Percentiles rank a stretch among this genome's conserved stretches.
Conservation (phyloP, 176 grass and related monocot species). For the Zea mays region DNA sequence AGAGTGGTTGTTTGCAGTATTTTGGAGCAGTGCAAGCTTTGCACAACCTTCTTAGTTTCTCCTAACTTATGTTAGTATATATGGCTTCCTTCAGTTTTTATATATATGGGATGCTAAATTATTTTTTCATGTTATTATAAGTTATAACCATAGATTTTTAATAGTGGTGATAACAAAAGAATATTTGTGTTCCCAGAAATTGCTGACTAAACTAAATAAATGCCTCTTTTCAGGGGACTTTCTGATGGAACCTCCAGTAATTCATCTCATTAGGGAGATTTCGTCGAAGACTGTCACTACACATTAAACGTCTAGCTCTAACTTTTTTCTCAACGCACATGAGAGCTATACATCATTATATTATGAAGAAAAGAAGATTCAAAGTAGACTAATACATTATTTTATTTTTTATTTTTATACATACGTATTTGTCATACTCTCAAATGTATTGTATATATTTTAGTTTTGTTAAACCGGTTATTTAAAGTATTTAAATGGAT, state of each 20-base stretch:
- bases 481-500: too few relatives aligned
- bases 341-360: too few relatives aligned
- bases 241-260: conserved; percentile 18
- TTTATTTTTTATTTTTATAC: too few relatives aligned
- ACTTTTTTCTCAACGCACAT: too few relatives aligned
- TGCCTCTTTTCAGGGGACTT: conserved; percentile 43
- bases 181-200: background rate
- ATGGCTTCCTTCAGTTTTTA: conserved; percentile 1
- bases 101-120: background rate
- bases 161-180: background rate
- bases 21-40: background rate
- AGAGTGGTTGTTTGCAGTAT: background rate
- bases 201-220: background rate
- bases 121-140: background rate
- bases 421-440: too few relatives aligned
- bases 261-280: conserved; percentile 30
- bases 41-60: background rate
- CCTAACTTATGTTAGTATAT: background rate
- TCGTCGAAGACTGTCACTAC: conserved; percentile 34
- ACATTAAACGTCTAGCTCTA: too few relatives aligned
- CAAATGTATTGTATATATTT: too few relatives aligned
- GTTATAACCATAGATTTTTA: background rate
- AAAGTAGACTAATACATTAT: too few relatives aligned
- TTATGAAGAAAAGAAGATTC: too few relatives aligned
- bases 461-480: too few relatives aligned